These are phyloP conservation scores for Trametes cinnabarina DNA, from an alignment of 768 basidiomycete genomes.

Conservation along the genomic window DNA sequence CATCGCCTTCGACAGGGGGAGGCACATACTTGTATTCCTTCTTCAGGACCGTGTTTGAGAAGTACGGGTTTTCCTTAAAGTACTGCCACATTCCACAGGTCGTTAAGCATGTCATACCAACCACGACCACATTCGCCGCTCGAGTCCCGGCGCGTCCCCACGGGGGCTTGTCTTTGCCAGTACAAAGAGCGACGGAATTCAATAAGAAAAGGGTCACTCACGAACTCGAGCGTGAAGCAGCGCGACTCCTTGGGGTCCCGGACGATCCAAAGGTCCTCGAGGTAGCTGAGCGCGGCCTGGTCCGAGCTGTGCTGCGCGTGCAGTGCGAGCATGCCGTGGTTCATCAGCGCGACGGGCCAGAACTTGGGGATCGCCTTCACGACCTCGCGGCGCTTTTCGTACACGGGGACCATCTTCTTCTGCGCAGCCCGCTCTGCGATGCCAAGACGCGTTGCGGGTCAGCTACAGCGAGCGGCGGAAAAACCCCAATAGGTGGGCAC, in stretches of 20 bases:
- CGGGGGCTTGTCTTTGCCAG: too few relatives aligned
- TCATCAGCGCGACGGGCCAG: slow-evolving; percentile 85
- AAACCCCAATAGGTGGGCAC: slow-evolving; percentile 27
- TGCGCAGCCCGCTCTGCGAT: slow-evolving; percentile 62
- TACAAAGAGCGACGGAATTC: background rate
- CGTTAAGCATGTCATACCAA: background rate
- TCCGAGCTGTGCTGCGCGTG: slow-evolving; percentile 74
- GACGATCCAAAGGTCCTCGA: slow-evolving; percentile 83
- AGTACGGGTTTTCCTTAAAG: slow-evolving; percentile 87
- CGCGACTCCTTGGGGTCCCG: slow-evolving; percentile 73
- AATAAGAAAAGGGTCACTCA: slow-evolving; percentile 42
- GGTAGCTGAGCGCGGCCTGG: slow-evolving; percentile 75
- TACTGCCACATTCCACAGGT: slow-evolving; percentile 41
- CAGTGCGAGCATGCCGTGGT: slow-evolving; percentile 59
- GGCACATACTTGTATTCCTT: slow-evolving; percentile 78
- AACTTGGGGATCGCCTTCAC: slow-evolving; percentile 70
- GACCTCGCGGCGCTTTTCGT: slow-evolving; percentile 66
- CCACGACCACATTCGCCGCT: background rate
- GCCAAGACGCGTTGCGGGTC: background rate
- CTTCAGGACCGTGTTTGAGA: slow-evolving; percentile 69
- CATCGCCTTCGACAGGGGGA: slow-evolving; percentile 48
- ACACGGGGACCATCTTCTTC: slow-evolving; percentile 55
- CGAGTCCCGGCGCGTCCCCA: background rate
- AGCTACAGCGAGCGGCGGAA: background rate
- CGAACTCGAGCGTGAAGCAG: slow-evolving; percentile 86